Conservation (phyloP, 208 protist species). For the Lotmaria passim region DNA sequence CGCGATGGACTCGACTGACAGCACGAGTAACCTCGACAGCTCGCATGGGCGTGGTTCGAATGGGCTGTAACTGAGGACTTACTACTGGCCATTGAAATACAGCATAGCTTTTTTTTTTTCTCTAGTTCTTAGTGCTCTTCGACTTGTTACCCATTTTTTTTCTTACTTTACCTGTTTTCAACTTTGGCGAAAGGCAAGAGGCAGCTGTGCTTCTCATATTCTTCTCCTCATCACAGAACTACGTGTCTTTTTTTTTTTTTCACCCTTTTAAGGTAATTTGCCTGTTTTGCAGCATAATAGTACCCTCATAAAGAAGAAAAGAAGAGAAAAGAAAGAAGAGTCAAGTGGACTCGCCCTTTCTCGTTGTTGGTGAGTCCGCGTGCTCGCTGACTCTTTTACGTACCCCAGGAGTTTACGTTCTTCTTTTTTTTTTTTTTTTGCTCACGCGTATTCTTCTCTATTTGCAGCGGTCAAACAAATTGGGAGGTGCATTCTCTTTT, state of each 20-base stretch:
- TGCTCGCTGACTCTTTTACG: neutral
- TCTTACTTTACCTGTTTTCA: too few species aligned
- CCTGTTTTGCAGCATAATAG: neutral
- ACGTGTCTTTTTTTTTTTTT: neutral
- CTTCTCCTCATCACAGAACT: constrained; percentile 1
- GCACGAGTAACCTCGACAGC: neutral
- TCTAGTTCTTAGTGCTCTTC: too few species aligned
- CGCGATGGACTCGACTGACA: neutral
- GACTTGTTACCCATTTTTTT: too few species aligned
- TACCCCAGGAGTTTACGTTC: neutral
- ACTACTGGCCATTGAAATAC: neutral
- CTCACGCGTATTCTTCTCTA: too few species aligned
- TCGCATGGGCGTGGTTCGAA: neutral
- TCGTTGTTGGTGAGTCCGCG: too few species aligned
- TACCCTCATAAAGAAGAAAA: too few species aligned
- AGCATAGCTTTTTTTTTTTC: too few species aligned
- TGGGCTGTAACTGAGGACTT: neutral
- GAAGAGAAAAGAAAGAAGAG: too few species aligned
- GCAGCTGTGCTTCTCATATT: neutral
- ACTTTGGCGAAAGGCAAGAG: neutral
- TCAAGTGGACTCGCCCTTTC: too few species aligned
- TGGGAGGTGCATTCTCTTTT: too few species aligned
- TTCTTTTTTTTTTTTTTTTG: constrained; percentile 8
- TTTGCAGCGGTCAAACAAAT: too few species aligned
- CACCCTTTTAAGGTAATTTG: neutral